Evolutionary conservation across 2,329 filamentous ascomycete species (phyloP), one percentile per base, ranked within the genome.

Genomic region (Ophiosphaerella herpotricha): DNA sequence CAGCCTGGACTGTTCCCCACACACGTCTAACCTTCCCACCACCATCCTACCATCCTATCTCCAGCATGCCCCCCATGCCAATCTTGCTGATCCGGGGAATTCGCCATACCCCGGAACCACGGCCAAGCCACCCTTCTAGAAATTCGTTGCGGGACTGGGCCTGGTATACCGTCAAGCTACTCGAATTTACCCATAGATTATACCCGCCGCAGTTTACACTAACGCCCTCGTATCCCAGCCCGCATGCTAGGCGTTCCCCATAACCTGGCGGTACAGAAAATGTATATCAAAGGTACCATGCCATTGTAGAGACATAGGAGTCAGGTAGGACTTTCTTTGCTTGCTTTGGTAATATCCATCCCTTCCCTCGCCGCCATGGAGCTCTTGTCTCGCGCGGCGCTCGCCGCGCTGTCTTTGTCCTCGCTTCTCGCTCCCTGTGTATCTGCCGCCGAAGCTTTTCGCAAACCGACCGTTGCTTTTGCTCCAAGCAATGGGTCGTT

Each of bases 381-480:
- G 64, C 59, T 65, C 54, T 56, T 66, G 42, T 63, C 61, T 43
- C 60, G 56, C 48, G 56, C 61, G 39, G 47, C 66, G 9, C 38
- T 70, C 34, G 52, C 60, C 57, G 47, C 63, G 13, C 52, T 68
- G 18, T 68, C 59, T 38, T 48, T 68, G 40, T 63, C 59, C 35
- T 52, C 54, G 13, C 63, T 57, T 46, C 47, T 66, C 38, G 39
- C 58, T 29, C 46, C 48, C 38, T 52, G 60, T 37, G 59, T 60
- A 33, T 51, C 55, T 49, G 78, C 75, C 31, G 31, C 59, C 3
- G 60, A 67, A 36, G 49, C 61, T 14, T 73, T 82, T 44, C 81
- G 83, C 59, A 75, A 81, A 57, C 70, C 77, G 7, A 79, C 80
- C 18, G 72, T 82, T 41, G 68, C 70, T 14, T 79, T 79, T 70